Percentiles rank a stretch among this genome's conserved stretches.
Conservation (phyloP, 179 eudicot species). For the Dionaea muscipula region DNA sequence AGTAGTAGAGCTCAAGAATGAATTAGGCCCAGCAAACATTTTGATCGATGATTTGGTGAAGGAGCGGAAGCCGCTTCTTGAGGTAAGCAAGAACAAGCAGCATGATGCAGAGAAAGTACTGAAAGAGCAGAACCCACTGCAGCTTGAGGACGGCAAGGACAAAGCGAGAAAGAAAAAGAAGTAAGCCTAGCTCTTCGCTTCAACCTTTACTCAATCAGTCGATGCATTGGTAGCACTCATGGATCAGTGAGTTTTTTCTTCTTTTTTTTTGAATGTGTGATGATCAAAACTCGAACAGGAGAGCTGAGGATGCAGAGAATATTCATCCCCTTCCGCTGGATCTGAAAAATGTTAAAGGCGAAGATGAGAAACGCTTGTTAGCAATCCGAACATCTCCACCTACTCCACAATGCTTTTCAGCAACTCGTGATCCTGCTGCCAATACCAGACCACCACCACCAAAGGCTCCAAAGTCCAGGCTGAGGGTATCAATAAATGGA, state of each 20-base stretch:
- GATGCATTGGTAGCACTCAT: too few relatives aligned
- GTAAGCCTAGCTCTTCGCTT: too few relatives aligned
- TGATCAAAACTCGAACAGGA: conserved; percentile 38
- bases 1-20: conserved; percentile 7
- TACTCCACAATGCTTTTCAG: conserved; percentile 82
- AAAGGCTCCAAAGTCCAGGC: conserved; percentile 36
- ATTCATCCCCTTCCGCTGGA: conserved; percentile 39
- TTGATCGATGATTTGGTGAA: conserved; percentile 6
- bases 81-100: conserved; percentile 13
- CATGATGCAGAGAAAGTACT: neutral
- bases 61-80: conserved; percentile 41
- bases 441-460: conserved; percentile 27
- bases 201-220: too few relatives aligned
- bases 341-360: conserved; percentile 31
- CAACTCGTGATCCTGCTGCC: conserved; percentile 20
- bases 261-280: too few relatives aligned
- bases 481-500: conserved; percentile 28
- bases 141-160: conserved; percentile 31
- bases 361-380: conserved; percentile 22
- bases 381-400: conserved; percentile 63
- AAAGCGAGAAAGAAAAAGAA: conserved; percentile 27
- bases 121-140: conserved; percentile 18
- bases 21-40: neutral
- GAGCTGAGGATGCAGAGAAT: conserved; percentile 49
- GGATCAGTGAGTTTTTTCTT: too few relatives aligned